phyloP scores from a whole-genome alignment of 2,329 filamentous ascomycete genomes.

The Sarocladiaceae sp. region DNA sequence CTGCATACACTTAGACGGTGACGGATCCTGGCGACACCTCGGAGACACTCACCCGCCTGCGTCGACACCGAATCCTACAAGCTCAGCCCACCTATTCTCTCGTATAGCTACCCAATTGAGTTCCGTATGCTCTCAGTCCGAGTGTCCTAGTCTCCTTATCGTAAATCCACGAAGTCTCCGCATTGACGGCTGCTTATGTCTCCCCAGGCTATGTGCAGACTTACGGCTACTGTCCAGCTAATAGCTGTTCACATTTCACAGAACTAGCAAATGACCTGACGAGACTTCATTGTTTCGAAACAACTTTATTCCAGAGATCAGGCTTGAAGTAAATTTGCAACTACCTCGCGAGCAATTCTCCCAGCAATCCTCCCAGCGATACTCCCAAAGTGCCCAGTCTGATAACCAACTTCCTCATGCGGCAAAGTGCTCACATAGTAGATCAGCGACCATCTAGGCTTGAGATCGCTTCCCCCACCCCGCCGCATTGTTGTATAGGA shows the following conservation, averaged over 20 bases:
- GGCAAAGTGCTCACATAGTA: background rate
- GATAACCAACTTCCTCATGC: background rate
- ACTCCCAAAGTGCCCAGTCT: background rate
- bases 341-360: background rate
- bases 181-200: background rate
- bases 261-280: background rate
- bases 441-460: background rate
- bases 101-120: background rate
- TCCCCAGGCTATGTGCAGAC: background rate
- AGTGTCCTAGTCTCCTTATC: background rate
- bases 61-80: background rate
- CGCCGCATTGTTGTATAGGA: slow-evolving; percentile 12
- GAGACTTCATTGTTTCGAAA: background rate
- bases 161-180: background rate
- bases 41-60: background rate
- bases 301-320: background rate
- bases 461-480: slow-evolving; percentile 12
- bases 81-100: background rate
- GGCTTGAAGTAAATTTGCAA: background rate
- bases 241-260: background rate
- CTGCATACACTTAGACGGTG: background rate
- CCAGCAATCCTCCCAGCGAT: too few species aligned
- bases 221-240: background rate
- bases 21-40: background rate
- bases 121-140: background rate